These are phyloP conservation scores for Corylus heterophylla DNA, from an alignment of 306 rosid species.

Conservation along the genomic window DNA sequence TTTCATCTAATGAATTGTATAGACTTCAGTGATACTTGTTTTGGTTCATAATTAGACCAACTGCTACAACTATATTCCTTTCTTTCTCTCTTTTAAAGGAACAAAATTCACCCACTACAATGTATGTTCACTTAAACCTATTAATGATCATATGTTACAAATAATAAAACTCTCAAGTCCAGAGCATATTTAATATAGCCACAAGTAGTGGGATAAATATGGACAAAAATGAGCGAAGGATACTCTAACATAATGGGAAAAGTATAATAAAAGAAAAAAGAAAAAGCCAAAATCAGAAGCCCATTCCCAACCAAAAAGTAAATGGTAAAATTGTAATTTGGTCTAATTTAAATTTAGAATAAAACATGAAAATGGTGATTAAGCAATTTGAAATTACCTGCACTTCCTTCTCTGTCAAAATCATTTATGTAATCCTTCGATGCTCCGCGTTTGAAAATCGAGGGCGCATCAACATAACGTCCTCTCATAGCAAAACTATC, in stretches of 20 bases:
- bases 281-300: background rate
- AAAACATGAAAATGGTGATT: background rate
- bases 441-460: conserved; percentile 47
- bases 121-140: background rate
- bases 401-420: conserved; percentile 49
- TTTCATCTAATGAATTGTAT: background rate
- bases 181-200: background rate
- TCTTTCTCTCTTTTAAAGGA: background rate
- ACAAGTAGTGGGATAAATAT: too few relatives aligned
- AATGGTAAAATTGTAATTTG: too few relatives aligned
- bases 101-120: background rate
- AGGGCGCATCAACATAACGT: conserved; percentile 37
- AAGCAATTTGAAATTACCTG: conserved; percentile 41
- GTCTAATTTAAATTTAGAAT: background rate
- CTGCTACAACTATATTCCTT: background rate
- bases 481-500: conserved; percentile 62
- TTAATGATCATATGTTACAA: background rate
- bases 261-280: background rate
- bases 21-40: background rate
- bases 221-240: too few relatives aligned
- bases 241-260: too few relatives aligned
- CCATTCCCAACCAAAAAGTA: background rate
- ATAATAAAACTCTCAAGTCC: background rate
- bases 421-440: conserved; percentile 44
- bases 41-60: background rate